A percentile compares a stretch with the other conserved stretches of the same genome.
Conservation (phyloP, 805 yeast genomes). For the Pichia pseudocactophila region DNA sequence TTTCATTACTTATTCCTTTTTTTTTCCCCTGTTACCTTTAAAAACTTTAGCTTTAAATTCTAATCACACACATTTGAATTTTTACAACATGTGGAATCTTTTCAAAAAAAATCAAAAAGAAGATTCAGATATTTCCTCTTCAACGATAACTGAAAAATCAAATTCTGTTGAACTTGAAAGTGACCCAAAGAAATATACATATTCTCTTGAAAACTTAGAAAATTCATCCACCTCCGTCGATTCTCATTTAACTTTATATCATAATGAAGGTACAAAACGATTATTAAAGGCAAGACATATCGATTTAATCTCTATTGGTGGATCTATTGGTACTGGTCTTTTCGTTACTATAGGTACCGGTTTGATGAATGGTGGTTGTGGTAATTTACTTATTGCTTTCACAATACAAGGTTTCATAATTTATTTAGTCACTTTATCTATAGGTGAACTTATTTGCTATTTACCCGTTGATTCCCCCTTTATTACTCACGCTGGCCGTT, state of each 20-base stretch:
- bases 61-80: no score
- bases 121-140: no score
- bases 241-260: background rate
- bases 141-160: no score
- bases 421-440: slow-evolving; percentile 54
- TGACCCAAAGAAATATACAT: no score
- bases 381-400: slow-evolving; percentile 55
- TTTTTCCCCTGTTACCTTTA: no score
- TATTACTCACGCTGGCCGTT: slow-evolving; percentile 62
- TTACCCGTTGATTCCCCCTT: slow-evolving; percentile 74
- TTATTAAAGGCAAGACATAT: slow-evolving; percentile 60
- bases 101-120: no score
- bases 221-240: no score
- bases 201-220: no score
- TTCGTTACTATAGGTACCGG: slow-evolving; percentile 67
- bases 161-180: no score
- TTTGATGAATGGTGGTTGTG: slow-evolving; percentile 61
- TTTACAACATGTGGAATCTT: no score
- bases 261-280: slow-evolving; percentile 26
- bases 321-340: slow-evolving; percentile 74
- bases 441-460: slow-evolving; percentile 74
- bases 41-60: no score
- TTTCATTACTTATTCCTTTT: no score
- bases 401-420: slow-evolving; percentile 64
- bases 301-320: slow-evolving; percentile 71